Conservation (phyloP, 1,139 yeast species). For the Hyphopichia burtonii region DNA sequence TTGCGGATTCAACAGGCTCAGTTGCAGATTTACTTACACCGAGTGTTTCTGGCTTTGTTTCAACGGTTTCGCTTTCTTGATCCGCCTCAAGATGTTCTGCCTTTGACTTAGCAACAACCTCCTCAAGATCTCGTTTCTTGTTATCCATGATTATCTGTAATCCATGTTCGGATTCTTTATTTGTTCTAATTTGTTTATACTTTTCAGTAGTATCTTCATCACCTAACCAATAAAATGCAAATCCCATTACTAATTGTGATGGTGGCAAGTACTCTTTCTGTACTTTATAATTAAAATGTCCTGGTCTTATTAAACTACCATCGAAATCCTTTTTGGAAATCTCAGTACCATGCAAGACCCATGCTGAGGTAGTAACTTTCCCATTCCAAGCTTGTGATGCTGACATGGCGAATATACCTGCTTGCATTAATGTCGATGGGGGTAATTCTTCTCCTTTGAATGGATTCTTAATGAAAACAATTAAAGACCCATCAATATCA, state of each 20-base stretch:
- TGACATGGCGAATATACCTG: conserved; percentile 82
- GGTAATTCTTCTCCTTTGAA: conserved; percentile 61
- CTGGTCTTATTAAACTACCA: conserved; percentile 62
- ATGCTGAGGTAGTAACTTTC: conserved; percentile 76
- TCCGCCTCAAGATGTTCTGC: conserved; percentile 5
- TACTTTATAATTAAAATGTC: conserved; percentile 57
- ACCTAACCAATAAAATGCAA: conserved; percentile 75
- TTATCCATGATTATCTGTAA: conserved; percentile 39
- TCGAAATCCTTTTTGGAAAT: conserved; percentile 70
- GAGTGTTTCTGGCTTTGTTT: conserved; percentile 8
- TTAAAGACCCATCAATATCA: conserved; percentile 71
- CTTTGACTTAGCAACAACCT: conserved; percentile 12
- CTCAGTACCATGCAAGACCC: conserved; percentile 71
- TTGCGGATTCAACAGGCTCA: conserved; percentile 10
- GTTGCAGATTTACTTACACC: conserved; percentile 9
- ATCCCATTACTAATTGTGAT: conserved; percentile 82
- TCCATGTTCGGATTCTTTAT: conserved; percentile 48
- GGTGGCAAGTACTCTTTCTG: conserved; percentile 74
- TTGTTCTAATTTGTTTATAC: conserved; percentile 35
- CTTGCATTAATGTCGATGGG: conserved; percentile 85
- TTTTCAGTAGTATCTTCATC: conserved; percentile 51
- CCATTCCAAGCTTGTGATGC: conserved; percentile 89
- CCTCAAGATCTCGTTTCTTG: conserved; percentile 33
- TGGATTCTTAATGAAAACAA: conserved; percentile 81
- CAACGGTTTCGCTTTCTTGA: conserved; percentile 7